phyloP scores from a whole-genome alignment of 495 filamentous ascomycete genomes.

The Penicillium chermesinum region DNA sequence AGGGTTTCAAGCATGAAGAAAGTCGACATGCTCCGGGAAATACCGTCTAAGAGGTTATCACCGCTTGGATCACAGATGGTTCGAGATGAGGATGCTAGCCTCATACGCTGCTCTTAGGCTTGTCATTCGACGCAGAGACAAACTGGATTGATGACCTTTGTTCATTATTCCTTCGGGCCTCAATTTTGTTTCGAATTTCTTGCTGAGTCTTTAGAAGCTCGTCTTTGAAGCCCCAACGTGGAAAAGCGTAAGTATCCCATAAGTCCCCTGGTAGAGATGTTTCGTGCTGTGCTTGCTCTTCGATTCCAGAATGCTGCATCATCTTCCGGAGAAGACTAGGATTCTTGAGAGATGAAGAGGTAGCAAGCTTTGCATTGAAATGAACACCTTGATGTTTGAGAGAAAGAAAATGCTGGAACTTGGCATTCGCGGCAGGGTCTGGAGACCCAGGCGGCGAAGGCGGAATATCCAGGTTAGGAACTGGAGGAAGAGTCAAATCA shows the following conservation, averaged over 20 bases:
- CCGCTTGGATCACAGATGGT: too few species aligned
- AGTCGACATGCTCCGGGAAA: too few species aligned
- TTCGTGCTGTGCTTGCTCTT: constrained; percentile 62
- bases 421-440: constrained; percentile 55
- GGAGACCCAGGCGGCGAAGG: constrained; percentile 78
- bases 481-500: constrained; percentile 77
- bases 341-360: constrained; percentile 68
- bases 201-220: constrained; percentile 63
- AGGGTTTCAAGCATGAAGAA: too few species aligned
- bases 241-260: constrained; percentile 64
- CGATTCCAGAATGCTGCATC: constrained; percentile 73
- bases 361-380: constrained; percentile 80
- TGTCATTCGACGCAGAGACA: constrained; percentile 45
- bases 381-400: constrained; percentile 83
- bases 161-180: constrained; percentile 45
- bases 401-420: constrained; percentile 76
- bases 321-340: constrained; percentile 75
- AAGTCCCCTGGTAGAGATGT: constrained; percentile 63
- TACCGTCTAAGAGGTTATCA: too few species aligned
- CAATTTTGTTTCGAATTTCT: constrained; percentile 51
- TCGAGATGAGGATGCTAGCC: too few species aligned
- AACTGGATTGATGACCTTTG: constrained; percentile 73
- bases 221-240: constrained; percentile 68
- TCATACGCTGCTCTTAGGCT: constrained; percentile 9
- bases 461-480: constrained; percentile 76